phyloP scores from a whole-genome alignment of 1,139 yeast genomes.

The Suhomyces anneliseae region DNA sequence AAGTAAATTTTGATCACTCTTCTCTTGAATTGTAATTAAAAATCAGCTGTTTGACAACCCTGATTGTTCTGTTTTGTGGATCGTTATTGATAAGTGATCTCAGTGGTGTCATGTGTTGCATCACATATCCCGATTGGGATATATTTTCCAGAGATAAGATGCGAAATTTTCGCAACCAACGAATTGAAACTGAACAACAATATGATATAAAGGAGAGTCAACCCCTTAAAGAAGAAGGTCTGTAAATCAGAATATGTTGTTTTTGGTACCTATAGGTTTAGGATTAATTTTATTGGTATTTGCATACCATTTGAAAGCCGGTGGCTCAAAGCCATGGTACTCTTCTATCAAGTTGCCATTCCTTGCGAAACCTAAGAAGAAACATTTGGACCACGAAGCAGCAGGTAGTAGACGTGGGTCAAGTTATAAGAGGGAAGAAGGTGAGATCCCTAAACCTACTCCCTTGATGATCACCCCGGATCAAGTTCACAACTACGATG shows the following conservation, averaged over 20 bases:
- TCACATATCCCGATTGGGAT: slow-evolving; percentile 3
- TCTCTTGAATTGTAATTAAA: too few species aligned
- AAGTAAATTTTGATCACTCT: too few species aligned
- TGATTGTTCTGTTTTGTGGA: too few species aligned
- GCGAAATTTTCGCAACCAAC: slow-evolving; percentile 10
- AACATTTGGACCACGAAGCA: slow-evolving; percentile 9
- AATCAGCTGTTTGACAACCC: too few species aligned
- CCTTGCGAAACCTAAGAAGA: not conserved
- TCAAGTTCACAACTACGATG: slow-evolving; percentile 63
- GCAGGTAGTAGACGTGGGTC: slow-evolving; percentile 12
- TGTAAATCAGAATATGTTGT: not conserved
- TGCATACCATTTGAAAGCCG: not conserved
- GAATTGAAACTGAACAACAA: slow-evolving; percentile 1
- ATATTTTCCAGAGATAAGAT: slow-evolving; percentile 7
- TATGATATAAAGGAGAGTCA: too few species aligned
- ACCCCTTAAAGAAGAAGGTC: not conserved
- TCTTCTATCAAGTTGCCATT: too few species aligned
- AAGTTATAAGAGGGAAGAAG: slow-evolving; percentile 13
- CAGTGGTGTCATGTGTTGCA: not conserved
- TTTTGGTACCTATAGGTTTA: not conserved
- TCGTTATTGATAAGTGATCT: not conserved
- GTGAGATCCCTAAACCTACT: slow-evolving; percentile 46
- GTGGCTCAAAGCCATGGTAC: not conserved
- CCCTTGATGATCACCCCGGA: slow-evolving; percentile 69
- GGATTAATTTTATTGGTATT: not conserved